Percentiles rank a stretch among this genome's conserved stretches.
These are phyloP conservation scores for Biscogniauxia marginata DNA, from an alignment of 2,329 filamentous ascomycete genomes.

Conservation along the genomic window DNA sequence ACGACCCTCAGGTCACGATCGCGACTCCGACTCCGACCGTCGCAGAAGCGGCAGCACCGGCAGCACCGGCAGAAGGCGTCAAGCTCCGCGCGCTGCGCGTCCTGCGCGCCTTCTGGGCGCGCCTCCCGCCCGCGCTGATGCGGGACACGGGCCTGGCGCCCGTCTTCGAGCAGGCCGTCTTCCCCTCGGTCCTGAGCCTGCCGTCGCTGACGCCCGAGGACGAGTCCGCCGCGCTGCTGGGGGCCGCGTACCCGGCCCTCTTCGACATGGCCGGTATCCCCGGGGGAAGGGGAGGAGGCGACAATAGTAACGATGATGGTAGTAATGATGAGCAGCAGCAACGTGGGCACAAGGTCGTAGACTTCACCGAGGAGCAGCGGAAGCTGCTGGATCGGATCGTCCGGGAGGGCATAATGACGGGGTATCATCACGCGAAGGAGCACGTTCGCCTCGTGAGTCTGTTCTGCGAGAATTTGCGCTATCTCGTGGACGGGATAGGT, in stretches of 20 bases:
- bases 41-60: too few relatives aligned
- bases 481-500: constrained; percentile 55
- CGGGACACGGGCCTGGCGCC: constrained; percentile 61
- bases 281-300: constrained; percentile 1
- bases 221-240: constrained; percentile 65
- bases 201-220: constrained; percentile 73
- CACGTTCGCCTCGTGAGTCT: constrained; percentile 56
- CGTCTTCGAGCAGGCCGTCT: constrained; percentile 67
- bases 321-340: neutral
- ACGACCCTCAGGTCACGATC: constrained; percentile 57
- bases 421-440: constrained; percentile 57
- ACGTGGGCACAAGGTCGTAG: too few relatives aligned
- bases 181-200: constrained; percentile 72
- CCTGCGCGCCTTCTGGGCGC: constrained; percentile 53
- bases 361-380: constrained; percentile 25
- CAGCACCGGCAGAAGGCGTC: constrained; percentile 37
- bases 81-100: constrained; percentile 57
- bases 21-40: too few relatives aligned
- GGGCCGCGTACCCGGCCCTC: constrained; percentile 65
- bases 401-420: constrained; percentile 54
- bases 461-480: constrained; percentile 50
- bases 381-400: constrained; percentile 53
- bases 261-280: constrained; percentile 51
- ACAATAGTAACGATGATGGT: neutral
- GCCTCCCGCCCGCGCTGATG: constrained; percentile 54